These are phyloP conservation scores for Hypoxylon sp. DNA, from an alignment of 2,329 filamentous ascomycete species.

Conservation along the genomic window DNA sequence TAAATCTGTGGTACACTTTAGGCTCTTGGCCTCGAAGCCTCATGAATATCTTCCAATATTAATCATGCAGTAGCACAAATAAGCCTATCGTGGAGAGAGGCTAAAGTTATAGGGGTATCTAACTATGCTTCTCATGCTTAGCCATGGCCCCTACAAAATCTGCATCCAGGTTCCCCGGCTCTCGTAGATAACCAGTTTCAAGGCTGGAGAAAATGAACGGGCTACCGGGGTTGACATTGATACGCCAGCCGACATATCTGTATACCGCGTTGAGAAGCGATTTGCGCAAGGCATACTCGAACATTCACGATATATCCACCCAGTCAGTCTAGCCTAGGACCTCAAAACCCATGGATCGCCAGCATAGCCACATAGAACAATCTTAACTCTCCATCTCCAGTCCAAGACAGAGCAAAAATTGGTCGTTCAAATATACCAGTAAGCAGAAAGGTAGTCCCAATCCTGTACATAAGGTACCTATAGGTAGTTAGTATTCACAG, in stretches of 20 bases:
- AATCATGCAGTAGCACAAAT: not conserved
- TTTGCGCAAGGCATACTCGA: not conserved
- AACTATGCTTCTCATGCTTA: not conserved
- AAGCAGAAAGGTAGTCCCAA: not conserved
- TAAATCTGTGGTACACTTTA: slow-evolving; percentile 17
- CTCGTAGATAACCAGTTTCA: not conserved
- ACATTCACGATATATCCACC: not conserved
- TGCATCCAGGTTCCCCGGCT: not conserved
- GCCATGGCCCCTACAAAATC: not conserved
- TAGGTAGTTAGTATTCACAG: slow-evolving; percentile 2
- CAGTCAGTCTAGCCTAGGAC: too few relatives aligned
- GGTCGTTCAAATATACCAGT: slow-evolving; percentile 3
- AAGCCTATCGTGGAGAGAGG: not conserved
- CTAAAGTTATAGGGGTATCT: not conserved
- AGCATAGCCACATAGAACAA: slow-evolving; percentile 23
- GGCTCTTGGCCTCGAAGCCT: slow-evolving; percentile 29
- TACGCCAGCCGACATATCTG: not conserved
- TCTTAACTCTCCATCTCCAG: not conserved
- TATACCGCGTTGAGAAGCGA: not conserved
- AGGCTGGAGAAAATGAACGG: not conserved
- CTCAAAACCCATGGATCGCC: slow-evolving; percentile 9
- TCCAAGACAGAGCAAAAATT: not conserved
- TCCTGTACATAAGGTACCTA: not conserved
- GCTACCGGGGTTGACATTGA: not conserved
- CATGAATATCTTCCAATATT: slow-evolving; percentile 4